These are phyloP conservation scores for peach (Prunus persica) DNA, from an alignment of 306 rosid species.

Conservation along the genomic window Prunus_persica_NCBIv2 NC_034010.1:2896001-2896500, in stretches of 20 bases:
- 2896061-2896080: slow-evolving; percentile 84
- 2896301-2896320: slow-evolving; percentile 37
- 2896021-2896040: slow-evolving; percentile 78
- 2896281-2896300: slow-evolving; percentile 17
- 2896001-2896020: slow-evolving; percentile 78
- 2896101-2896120: slow-evolving; percentile 75
- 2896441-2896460: slow-evolving; percentile 1
- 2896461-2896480: neutral
- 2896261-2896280: slow-evolving; percentile 21
- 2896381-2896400: neutral
- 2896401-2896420: neutral
- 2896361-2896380: neutral
- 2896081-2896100: slow-evolving; percentile 88
- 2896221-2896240: slow-evolving; percentile 44
- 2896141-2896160: slow-evolving; percentile 44
- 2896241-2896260: slow-evolving; percentile 31
- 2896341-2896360: slow-evolving; percentile 18
- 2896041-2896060: slow-evolving; percentile 86
- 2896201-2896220: slow-evolving; percentile 30
- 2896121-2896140: slow-evolving; percentile 74
- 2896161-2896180: slow-evolving; percentile 27
- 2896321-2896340: slow-evolving; percentile 25
- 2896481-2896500: slow-evolving; percentile 21
- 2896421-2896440: neutral
- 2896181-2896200: slow-evolving; percentile 4